phyloP scores from a whole-genome alignment of 805 yeast genomes.

The Deakozyma indianensis region DNA sequence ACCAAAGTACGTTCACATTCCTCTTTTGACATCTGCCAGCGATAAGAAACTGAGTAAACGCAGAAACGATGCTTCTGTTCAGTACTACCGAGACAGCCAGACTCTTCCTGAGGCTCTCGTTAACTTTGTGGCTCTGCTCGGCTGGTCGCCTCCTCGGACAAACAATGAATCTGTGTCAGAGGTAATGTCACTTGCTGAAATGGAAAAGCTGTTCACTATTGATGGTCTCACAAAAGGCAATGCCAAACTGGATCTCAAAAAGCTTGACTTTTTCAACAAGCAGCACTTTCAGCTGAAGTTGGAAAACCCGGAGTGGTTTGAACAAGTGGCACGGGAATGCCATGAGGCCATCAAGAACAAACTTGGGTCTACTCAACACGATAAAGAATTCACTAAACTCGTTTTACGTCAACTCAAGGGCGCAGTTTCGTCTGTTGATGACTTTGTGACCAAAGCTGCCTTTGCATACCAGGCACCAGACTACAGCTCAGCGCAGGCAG shows the following conservation, averaged over 20 bases:
- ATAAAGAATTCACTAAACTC: conserved; percentile 21
- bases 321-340: conserved; percentile 6
- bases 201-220: conserved; percentile 43
- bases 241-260: conserved; percentile 75
- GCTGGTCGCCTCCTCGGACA: conserved; percentile 78
- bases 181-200: conserved; percentile 24
- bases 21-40: conserved; percentile 56
- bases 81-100: conserved; percentile 30
- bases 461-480: conserved; percentile 20
- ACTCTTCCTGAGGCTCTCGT: conserved; percentile 75
- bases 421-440: conserved; percentile 38
- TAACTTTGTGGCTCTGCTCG: conserved; percentile 79
- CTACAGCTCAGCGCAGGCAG: conserved; percentile 1
- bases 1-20: conserved; percentile 81
- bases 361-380: conserved; percentile 9
- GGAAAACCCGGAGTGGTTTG: conserved; percentile 17
- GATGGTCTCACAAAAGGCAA: conserved; percentile 81
- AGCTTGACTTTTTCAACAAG: conserved; percentile 66
- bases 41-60: conserved; percentile 66
- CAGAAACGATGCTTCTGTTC: conserved; percentile 64
- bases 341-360: conserved; percentile 4
- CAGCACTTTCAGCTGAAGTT: conserved; percentile 39
- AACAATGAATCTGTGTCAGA: conserved; percentile 19
- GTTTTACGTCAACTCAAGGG: conserved; percentile 33
- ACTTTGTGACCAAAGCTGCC: conserved; percentile 31